Base-by-base conservation (phyloP, 176 grass and related monocot species). In the Oryza brachyantha region DNA sequence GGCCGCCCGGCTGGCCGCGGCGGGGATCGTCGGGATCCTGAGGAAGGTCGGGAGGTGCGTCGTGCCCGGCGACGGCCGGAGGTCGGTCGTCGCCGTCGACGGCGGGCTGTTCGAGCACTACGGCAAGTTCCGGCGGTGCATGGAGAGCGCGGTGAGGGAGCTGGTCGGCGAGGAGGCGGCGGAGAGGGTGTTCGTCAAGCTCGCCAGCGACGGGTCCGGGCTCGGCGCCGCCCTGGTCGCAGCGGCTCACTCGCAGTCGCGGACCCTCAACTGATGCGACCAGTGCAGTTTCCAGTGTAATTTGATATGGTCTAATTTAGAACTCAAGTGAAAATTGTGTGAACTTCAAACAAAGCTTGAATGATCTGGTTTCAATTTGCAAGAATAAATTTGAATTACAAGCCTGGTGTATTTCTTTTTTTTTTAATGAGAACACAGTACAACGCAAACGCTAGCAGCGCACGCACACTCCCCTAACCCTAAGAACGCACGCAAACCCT, bases 11-110 rank as follows among this genome's bases (percentile, higher is more conserved):
- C 79, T 97, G 61, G 91, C 91, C 5, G 91, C 91, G 1, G 91
- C 94, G 0, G 94, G 94, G 37, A 97, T 97, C 50, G 87, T 90
- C 12, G 91, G 86, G 8, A 94, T 97, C 61, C 77, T 97, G 4
- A 79, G 85, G 66, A 97, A 97, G 81, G 85, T 94, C 2, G 86
- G 91, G 12, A 84, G 89, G 5, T 84, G 80, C 22, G 61, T 22
- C 36, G 31, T 32, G 4, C 68, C 73, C 0, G 70, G 88, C 2
- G 76, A 84, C 64, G 59, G 65, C 63, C 84, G 85, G 58, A 88
- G 66, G 46, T 92, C 86, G 0, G 91, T 86, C 27, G 35, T 97
- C 39, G 91, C 91, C 3, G 72, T 97, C 10, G 94, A 97, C 29
- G 94, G 94, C 8, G 91, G 84, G 6, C 72, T 97, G 62, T 97